Conservation (phyloP, 2,329 filamentous ascomycete genomes). For the Purpureocillium takamizusanense region DNA sequence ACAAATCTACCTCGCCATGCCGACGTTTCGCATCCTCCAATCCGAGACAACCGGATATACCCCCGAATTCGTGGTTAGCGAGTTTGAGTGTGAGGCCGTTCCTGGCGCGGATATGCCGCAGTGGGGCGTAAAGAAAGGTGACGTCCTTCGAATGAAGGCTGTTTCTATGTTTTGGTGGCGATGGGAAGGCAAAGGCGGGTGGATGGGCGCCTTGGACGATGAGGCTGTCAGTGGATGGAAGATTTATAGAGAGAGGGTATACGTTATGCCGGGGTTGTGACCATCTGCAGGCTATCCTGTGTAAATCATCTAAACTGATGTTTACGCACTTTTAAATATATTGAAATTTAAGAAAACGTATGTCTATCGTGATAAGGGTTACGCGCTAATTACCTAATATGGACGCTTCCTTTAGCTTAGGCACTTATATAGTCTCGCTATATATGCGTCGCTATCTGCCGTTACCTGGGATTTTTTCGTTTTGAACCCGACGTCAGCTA, state of each 20-base stretch:
- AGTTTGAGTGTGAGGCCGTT: not conserved
- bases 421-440: too few relatives aligned
- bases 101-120: not conserved
- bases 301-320: not conserved
- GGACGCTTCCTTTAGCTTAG: too few relatives aligned
- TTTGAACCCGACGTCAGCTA: too few relatives aligned
- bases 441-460: too few relatives aligned
- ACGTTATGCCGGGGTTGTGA: not conserved
- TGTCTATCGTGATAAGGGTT: too few relatives aligned
- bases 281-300: not conserved
- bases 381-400: too few relatives aligned
- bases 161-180: slow-evolving; percentile 1
- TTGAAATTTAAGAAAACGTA: too few relatives aligned
- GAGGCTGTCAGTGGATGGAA: not conserved
- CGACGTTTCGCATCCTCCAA: not conserved
- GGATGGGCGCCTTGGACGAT: not conserved
- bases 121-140: not conserved
- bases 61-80: not conserved
- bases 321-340: too few relatives aligned
- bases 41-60: not conserved
- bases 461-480: too few relatives aligned
- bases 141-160: not conserved
- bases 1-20: not conserved
- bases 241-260: not conserved
- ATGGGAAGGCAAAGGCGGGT: slow-evolving; percentile 1